Conservation (phyloP, 2,329 filamentous ascomycete genomes). For the Xylariomycetidae sp. region DNA sequence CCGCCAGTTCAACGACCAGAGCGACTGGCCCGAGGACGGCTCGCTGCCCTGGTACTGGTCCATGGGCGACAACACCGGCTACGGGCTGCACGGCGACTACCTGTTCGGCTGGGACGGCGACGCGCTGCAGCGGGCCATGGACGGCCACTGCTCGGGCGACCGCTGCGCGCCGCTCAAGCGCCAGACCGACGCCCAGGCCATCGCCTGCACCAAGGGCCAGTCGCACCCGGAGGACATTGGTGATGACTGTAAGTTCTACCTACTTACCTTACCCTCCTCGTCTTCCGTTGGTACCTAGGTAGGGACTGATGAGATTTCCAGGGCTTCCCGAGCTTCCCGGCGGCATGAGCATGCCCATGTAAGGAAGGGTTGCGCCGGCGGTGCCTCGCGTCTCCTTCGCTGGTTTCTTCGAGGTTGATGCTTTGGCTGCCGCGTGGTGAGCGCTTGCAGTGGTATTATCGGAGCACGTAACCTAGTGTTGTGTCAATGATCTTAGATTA, state of each 20-base stretch:
- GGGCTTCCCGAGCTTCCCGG: conserved; percentile 12
- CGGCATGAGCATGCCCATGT: conserved; percentile 9
- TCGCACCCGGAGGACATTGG: conserved; percentile 19
- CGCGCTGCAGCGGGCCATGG: conserved; percentile 29
- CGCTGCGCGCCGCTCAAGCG: conserved; percentile 24
- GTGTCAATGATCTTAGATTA: no score
- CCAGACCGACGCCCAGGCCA: conserved; percentile 24
- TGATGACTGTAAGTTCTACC: conserved; percentile 15
- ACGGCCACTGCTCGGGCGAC: conserved; percentile 28
- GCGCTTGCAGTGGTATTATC: neutral
- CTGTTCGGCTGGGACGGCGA: conserved; percentile 34
- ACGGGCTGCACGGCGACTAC: conserved; percentile 33
- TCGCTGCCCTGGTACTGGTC: conserved; percentile 26
- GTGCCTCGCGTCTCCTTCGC: neutral
- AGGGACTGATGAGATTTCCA: conserved; percentile 4
- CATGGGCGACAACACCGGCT: conserved; percentile 29
- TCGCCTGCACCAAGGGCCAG: conserved; percentile 23
- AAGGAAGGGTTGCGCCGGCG: neutral
- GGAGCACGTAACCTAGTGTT: no score
- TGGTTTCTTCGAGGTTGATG: neutral
- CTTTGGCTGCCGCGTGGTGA: no score
- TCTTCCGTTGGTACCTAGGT: neutral
- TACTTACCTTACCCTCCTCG: neutral
- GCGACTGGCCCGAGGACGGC: conserved; percentile 29
- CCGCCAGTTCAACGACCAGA: conserved; percentile 26